Conservation (phyloP, 805 yeast genomes). For the Cyberlindnera lachancei region DNA sequence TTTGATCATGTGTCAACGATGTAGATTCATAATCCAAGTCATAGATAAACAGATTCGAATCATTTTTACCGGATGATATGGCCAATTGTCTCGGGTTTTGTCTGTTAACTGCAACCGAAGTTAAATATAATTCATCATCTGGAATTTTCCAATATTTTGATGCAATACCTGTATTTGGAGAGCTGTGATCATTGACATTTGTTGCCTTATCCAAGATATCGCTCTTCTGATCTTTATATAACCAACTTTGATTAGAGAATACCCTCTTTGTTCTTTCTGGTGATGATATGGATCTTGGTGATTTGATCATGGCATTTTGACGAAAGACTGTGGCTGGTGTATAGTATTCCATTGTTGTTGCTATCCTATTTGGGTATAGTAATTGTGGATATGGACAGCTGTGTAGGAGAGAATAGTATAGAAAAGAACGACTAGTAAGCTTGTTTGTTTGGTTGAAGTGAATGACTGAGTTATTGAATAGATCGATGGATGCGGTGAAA, state of each 20-base stretch:
- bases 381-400: too few species aligned
- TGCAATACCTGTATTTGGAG: constrained; percentile 28
- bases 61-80: constrained; percentile 39
- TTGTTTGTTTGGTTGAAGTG: too few species aligned
- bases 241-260: constrained; percentile 17
- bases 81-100: constrained; percentile 33
- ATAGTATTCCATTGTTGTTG: constrained; percentile 19
- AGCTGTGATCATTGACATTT: too few species aligned
- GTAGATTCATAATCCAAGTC: constrained; percentile 33
- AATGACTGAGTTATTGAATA: too few species aligned
- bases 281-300: constrained; percentile 2
- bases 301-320: constrained; percentile 20
- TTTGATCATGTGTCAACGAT: constrained; percentile 46
- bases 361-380: too few species aligned
- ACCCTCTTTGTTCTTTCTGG: constrained; percentile 5
- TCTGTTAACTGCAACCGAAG: constrained; percentile 32
- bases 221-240: constrained; percentile 20
- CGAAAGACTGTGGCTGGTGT: constrained; percentile 20
- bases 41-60: constrained; percentile 45
- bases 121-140: constrained; percentile 34
- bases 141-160: constrained; percentile 24
- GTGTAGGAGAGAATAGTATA: too few species aligned
- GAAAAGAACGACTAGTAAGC: too few species aligned
- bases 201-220: constrained; percentile 34
- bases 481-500: too few species aligned